Percentiles rank a stretch among this genome's conserved stretches.
Conservation (phyloP, 805 yeast species). For the Pichia sporocuriosa region DNA sequence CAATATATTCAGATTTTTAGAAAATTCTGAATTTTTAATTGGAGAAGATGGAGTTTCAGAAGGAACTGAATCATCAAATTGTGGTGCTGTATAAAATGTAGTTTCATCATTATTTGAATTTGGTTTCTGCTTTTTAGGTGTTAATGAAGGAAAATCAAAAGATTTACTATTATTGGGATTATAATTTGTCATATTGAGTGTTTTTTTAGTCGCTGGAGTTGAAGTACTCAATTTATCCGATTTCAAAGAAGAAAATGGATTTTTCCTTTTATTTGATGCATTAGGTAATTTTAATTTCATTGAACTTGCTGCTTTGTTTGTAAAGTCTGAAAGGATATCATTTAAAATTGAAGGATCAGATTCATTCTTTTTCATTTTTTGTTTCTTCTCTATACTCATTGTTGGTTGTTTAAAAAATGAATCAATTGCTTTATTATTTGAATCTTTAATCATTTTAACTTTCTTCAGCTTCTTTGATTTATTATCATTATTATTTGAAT, state of each 20-base stretch:
- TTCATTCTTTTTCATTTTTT: conserved; percentile 30
- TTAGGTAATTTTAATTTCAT: conserved; percentile 19
- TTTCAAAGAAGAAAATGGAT: conserved; percentile 26
- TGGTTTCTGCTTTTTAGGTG: conserved; percentile 20
- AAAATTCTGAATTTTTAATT: conserved; percentile 11
- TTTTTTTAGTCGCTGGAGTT: conserved; percentile 15
- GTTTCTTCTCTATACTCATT: conserved; percentile 14
- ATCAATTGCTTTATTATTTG: conserved; percentile 10
- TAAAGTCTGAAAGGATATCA: conserved; percentile 59
- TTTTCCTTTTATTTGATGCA: conserved; percentile 16
- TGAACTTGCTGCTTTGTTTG: conserved; percentile 21
- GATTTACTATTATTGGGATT: conserved; percentile 14
- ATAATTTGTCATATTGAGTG: conserved; percentile 26
- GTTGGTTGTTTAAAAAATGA: conserved; percentile 37
- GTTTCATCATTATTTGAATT: conserved; percentile 17
- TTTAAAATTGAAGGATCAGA: conserved; percentile 48
- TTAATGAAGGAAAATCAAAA: conserved; percentile 17
- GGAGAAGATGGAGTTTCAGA: conserved; percentile 30
- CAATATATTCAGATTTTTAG: conserved; percentile 7
- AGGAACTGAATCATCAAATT: conserved; percentile 16
- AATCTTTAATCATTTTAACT: conserved; percentile 18
- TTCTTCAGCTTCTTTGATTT: conserved; percentile 32
- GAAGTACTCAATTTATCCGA: conserved; percentile 12
- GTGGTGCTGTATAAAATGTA: conserved; percentile 18
- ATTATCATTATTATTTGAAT: conserved; percentile 25